Evolutionary conservation across 257 asterid genomes (phyloP), one percentile per base, ranked within the genome.

Genomic region (Echium plantagineum): DNA sequence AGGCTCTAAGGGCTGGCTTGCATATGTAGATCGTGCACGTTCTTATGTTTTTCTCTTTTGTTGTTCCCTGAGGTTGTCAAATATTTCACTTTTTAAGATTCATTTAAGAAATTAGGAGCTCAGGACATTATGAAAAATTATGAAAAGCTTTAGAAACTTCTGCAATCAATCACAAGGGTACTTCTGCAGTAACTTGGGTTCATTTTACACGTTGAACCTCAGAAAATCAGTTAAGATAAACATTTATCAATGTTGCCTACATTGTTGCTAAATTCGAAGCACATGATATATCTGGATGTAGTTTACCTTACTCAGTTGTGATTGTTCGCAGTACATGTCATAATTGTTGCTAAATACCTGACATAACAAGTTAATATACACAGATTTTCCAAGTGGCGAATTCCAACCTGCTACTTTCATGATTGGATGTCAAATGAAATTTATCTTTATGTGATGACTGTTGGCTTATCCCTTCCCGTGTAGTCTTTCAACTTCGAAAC

Each of bases 381-480:
- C 49, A 42, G 49, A 42, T 42, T 42, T 42, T 42, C n/a, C 49
- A 42, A 42, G 49, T 10, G 49, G 2, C 17, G 49, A 42, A 42
- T 42, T 13, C 49, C 49, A 42, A 42, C 49, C 49, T 42, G 49
- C 49, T 10, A 10, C 49, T 9, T 15, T 42, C 49, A 42, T 2
- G 49, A 42, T 2, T 42, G 49, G 17, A 42, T 42, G 49, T 10
- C 9, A 52, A 46, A 38, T 46, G 53, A 70, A 62, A 61, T 48
- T 22, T 60, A 63, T 58, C 35, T 69, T 73, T 82, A 91, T 69
- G 98, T 91, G 68, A 91, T 88, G 71, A 91, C 98, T 7, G 98
- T 88, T 59, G 98, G 98, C 78, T 84, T 76, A 71, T 91, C 94
- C 73, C 96, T 79, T 68, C 96, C 96, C 0, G 98, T 88, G 79